phyloP scores from a whole-genome alignment of 106 monocot species.

The Vanilla planifolia region DNA sequence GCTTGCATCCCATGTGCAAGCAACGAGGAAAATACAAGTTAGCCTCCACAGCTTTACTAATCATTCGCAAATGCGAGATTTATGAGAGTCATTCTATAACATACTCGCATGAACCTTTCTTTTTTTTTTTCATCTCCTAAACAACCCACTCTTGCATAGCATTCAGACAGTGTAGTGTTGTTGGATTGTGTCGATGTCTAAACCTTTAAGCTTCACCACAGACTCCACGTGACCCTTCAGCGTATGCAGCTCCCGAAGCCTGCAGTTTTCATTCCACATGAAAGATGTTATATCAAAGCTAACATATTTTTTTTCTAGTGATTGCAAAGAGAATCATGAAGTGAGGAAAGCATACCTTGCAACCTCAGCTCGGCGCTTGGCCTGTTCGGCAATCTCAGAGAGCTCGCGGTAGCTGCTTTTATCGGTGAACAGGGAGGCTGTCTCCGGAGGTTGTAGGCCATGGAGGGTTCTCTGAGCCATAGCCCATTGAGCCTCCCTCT shows the following conservation, averaged over 20 bases:
- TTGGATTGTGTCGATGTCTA: conserved; percentile 9
- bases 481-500: conserved; percentile 26
- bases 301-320: no score
- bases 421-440: conserved; percentile 14
- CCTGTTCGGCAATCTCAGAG: conserved; percentile 75
- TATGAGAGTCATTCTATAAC: no score
- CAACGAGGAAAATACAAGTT: background rate
- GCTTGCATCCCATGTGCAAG: no score
- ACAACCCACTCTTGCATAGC: background rate
- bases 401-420: conserved; percentile 52
- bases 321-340: no score
- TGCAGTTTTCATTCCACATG: background rate
- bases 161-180: conserved; percentile 4
- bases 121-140: no score
- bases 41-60: background rate
- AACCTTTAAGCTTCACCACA: conserved; percentile 7
- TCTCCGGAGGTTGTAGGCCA: conserved; percentile 18
- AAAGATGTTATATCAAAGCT: background rate
- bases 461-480: conserved; percentile 22
- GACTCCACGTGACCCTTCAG: conserved; percentile 9
- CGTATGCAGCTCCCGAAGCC: conserved; percentile 5
- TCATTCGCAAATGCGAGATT: background rate
- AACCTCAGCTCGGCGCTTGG: conserved; percentile 62
- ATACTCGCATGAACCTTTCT: background rate
- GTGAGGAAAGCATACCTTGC: conserved; percentile 57